Evolutionary conservation across 495 filamentous ascomycete genomes (phyloP).

Genomic region (Evernia prunastri): DNA sequence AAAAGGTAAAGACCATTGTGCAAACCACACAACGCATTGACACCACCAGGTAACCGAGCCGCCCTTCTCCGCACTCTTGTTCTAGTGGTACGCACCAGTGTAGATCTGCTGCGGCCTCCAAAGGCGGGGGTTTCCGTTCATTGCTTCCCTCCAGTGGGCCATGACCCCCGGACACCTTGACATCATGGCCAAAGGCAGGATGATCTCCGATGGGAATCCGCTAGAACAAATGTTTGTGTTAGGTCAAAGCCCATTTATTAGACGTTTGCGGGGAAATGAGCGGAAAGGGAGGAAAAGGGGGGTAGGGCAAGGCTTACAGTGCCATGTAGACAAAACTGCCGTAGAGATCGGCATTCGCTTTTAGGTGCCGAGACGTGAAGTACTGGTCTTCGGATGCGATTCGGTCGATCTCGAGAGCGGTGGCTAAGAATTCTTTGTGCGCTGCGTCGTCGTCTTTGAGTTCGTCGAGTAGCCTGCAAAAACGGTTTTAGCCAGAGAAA

Average conservation of each 20-base stretch:
- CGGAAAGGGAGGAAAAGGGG: no score
- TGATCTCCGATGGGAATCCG: conserved; percentile 35
- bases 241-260: background rate
- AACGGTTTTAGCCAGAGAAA: no score
- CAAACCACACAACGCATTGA: no score
- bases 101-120: background rate
- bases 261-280: no score
- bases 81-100: no score
- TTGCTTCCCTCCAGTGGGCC: conserved; percentile 43
- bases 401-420: conserved; percentile 46
- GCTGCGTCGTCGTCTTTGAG: background rate
- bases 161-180: conserved; percentile 37
- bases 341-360: conserved; percentile 51
- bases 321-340: conserved; percentile 44
- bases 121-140: conserved; percentile 10
- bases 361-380: conserved; percentile 43
- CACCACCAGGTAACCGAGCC: no score
- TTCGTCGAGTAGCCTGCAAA: background rate
- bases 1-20: no score
- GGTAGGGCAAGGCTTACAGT: conserved; percentile 29
- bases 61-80: no score
- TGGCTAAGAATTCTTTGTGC: conserved; percentile 31
- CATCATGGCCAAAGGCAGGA: conserved; percentile 33
- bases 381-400: conserved; percentile 42
- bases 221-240: conserved; percentile 16